phyloP scores from a whole-genome alignment of 148 eudicot species.

The Nepenthes mirabilis region DNA sequence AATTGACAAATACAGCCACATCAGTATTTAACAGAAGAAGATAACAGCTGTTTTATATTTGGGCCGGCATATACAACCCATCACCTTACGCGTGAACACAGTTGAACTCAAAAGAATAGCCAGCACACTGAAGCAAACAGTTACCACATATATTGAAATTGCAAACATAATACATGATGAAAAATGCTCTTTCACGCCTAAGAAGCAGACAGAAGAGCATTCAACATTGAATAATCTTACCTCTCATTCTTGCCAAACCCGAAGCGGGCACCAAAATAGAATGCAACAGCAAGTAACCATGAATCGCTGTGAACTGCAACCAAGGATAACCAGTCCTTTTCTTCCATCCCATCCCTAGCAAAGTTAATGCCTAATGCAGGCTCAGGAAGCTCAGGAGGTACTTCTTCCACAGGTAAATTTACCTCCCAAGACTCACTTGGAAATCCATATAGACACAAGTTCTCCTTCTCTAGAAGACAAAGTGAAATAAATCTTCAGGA shows the following conservation, averaged over 20 bases:
- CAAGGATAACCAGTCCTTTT: slow-evolving; percentile 24
- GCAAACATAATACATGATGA: too few species aligned
- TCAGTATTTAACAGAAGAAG: too few species aligned
- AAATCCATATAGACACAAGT: slow-evolving; percentile 33
- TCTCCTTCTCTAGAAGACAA: slow-evolving; percentile 23
- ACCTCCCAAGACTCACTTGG: slow-evolving; percentile 41
- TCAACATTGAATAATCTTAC: slow-evolving; percentile 4
- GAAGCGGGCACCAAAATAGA: slow-evolving; percentile 35
- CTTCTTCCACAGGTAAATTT: slow-evolving; percentile 28
- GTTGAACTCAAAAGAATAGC: too few species aligned
- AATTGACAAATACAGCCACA: too few species aligned
- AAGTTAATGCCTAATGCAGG: slow-evolving; percentile 36
- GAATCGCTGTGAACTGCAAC: slow-evolving; percentile 36
- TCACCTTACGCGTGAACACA: too few species aligned
- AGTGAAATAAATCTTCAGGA: not conserved
- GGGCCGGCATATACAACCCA: too few species aligned
- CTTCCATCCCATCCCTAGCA: slow-evolving; percentile 37
- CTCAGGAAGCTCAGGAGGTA: slow-evolving; percentile 41
- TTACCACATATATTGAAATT: too few species aligned
- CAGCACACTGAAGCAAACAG: too few species aligned
- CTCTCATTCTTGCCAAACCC: slow-evolving; percentile 31
- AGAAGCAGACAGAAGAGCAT: too few species aligned
- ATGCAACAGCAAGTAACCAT: slow-evolving; percentile 36
- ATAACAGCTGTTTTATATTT: too few species aligned
- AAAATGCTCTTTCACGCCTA: too few species aligned